Base-by-base conservation (phyloP, 208 protist genomes). In the Novymonas esmeraldas region DNA sequence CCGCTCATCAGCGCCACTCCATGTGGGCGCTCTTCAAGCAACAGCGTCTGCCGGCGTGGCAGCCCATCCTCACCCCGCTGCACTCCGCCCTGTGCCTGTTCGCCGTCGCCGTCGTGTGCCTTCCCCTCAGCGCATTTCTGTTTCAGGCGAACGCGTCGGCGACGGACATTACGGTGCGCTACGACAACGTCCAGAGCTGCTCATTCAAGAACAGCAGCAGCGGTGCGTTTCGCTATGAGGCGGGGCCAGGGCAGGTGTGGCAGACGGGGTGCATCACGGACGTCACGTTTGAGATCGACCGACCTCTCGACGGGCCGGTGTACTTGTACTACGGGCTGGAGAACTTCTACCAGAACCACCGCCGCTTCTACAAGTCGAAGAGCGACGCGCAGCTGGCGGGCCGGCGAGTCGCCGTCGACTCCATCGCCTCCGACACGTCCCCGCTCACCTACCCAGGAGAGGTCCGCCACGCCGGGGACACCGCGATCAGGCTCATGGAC, bases 341-440 rank as follows among this genome's bases (percentile, higher is more conserved):
- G 2, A 98, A 98, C 50, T 99, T 99, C 73, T 99, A 98, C 79
- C 98, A 99, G 76, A 99, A 99, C 78, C 98, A 99, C 70, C 81
- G 98, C 11, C 77, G 94, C 22, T 99, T 99, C 80, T 82, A 79
- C 5, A 83, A 87, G 41, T 95, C 87, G 10, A 72, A 84, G 51
- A 89, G 70, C 31, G 85, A 93, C 59, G 49, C 52, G 10, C 94
- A 98, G 74, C 78, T 98, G 29, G 51, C 74, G 3, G 94, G 94
- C 1, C 29, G 61, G 41, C 26, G 22, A 24, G 63, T 82, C n/a
- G 28, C 49, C 4, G 26, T 13, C 0, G 38, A 65, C 20, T 4
- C 78, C 36, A 41, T 89, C 2, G 57, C 57, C 14, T 83, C 82
- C 54, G 51, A 60, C 46, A 76, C 70, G 13, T 69, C 78, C 20